phyloP scores from a whole-genome alignment of 352 stramenopile genomes.

The Phytophthora hibernalis region DNA sequence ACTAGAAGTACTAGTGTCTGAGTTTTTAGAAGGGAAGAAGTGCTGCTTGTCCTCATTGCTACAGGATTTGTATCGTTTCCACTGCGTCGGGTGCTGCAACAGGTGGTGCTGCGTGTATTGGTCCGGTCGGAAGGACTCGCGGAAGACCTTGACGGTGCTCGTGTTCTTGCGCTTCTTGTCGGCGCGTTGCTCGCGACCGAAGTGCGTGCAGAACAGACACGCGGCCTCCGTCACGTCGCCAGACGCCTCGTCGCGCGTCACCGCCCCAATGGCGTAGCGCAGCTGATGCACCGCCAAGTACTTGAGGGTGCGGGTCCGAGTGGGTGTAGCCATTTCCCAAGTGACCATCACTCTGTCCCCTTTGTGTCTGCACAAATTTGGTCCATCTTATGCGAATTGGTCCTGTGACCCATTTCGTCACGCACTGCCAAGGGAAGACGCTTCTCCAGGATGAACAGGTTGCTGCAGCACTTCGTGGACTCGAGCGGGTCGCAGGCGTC shows the following conservation, averaged over 20 bases:
- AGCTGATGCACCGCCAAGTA: conserved; percentile 45
- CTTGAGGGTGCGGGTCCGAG: conserved; percentile 28
- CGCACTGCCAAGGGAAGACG: not conserved
- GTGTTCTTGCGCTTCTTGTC: conserved; percentile 53
- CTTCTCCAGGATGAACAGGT: conserved; percentile 53
- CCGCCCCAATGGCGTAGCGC: conserved; percentile 51
- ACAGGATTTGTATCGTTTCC: conserved; percentile 44
- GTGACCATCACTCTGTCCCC: conserved; percentile 10
- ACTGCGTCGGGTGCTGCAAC: conserved; percentile 54
- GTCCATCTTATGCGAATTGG: too few relatives aligned
- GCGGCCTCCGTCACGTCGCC: conserved; percentile 44
- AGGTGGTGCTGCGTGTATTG: conserved; percentile 68
- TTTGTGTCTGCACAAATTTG: too few relatives aligned
- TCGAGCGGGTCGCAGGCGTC: conserved; percentile 23
- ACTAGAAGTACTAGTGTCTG: not conserved
- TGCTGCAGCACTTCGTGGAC: conserved; percentile 72
- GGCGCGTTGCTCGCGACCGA: conserved; percentile 54
- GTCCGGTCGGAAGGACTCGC: conserved; percentile 59
- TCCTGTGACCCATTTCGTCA: not conserved
- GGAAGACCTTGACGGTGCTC: conserved; percentile 64
- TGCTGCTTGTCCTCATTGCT: conserved; percentile 45
- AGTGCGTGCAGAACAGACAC: conserved; percentile 66
- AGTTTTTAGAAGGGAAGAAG: conserved; percentile 44
- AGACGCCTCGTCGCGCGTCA: conserved; percentile 39
- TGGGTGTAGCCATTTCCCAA: conserved; percentile 19